Conservation (phyloP, 345 rosid genomes). For the Bruguiera gymnorhiza region DNA sequence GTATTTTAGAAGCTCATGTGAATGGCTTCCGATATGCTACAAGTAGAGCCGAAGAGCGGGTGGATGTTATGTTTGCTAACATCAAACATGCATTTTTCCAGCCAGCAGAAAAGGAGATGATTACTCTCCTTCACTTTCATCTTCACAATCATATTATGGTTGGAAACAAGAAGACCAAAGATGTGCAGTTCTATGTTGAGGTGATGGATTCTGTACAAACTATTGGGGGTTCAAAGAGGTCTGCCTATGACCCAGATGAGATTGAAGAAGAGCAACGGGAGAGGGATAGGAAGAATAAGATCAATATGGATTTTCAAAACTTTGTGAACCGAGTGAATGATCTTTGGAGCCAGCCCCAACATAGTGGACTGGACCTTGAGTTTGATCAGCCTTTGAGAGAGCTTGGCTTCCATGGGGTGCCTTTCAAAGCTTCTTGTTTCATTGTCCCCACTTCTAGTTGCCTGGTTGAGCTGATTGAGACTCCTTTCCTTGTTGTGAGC, state of each 20-base stretch:
- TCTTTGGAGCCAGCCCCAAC: constrained; percentile 79
- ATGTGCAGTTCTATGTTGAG: constrained; percentile 84
- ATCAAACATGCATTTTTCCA: constrained; percentile 87
- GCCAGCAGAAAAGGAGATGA: constrained; percentile 91
- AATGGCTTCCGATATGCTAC: constrained; percentile 83
- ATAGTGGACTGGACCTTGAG: constrained; percentile 72
- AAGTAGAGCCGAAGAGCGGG: constrained; percentile 69
- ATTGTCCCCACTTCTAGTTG: constrained; percentile 88
- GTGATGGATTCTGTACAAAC: constrained; percentile 90
- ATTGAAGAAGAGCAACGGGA: constrained; percentile 89
- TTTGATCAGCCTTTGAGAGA: constrained; percentile 91
- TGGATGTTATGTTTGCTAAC: constrained; percentile 73
- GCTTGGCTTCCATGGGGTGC: constrained; percentile 91
- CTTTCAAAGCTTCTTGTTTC: constrained; percentile 66
- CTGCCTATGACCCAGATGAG: constrained; percentile 93
- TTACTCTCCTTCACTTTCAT: constrained; percentile 77
- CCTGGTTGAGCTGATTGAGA: constrained; percentile 75
- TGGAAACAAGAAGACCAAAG: constrained; percentile 85
- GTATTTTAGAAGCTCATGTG: constrained; percentile 75
- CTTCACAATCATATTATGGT: constrained; percentile 92
- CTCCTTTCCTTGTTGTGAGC: constrained; percentile 78
- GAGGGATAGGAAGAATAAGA: constrained; percentile 82
- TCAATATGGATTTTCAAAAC: constrained; percentile 73
- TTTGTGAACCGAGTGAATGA: constrained; percentile 79
- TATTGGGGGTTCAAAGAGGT: constrained; percentile 79